Base-by-base conservation (phyloP, 345 rosid genomes). In the Linum trigynum region DNA sequence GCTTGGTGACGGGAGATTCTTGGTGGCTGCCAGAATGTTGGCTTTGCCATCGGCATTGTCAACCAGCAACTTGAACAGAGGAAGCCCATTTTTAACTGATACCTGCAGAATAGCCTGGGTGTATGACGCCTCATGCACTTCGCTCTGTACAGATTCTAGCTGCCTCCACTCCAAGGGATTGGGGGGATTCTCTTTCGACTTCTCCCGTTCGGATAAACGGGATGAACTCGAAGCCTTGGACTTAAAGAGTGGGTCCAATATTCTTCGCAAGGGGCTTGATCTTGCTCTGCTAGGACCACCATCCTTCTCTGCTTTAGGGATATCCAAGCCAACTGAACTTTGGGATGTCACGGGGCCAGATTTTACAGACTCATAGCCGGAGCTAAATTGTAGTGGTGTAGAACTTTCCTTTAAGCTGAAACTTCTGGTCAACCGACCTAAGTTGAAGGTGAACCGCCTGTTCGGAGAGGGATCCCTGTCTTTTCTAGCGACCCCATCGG, bases 381-480 rank as follows among this genome's bases (percentile, higher is more conserved):
- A 76, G 72, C 66, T 82, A 72, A 79, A 59, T 62, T 74, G 81
- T 58, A 80, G 83, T 67, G 69, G 74, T 32, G 80, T 37, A 68
- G 84, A 73, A 67, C 82, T 80, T 53, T 90, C 99, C 69, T 79
- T 94, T 41, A 77, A 80, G 62, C 89, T 90, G 75, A 86, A 83
- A 79, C 96, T 94, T 78, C 84, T 85, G 64, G 84, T 74, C 75
- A 85, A 75, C 69, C 79, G 82, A 62, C 90, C 76, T 38, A 92
- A 79, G 82, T 88, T 90, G 73, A 88, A 86, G 84, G 95, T 86
- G 76, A 85, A 86, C 60, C 96, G 80, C 56, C 82, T 81, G 75
- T 73, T 84, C 57, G 95, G 85, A 60, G 95, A 82, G 17, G 66
- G 69, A 51, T 73, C 78, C 69, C 85, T 81, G 74, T 76, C 71